phyloP scores from a whole-genome alignment of 2,329 filamentous ascomycete genomes.

The Rhinocladiella similis region DNA sequence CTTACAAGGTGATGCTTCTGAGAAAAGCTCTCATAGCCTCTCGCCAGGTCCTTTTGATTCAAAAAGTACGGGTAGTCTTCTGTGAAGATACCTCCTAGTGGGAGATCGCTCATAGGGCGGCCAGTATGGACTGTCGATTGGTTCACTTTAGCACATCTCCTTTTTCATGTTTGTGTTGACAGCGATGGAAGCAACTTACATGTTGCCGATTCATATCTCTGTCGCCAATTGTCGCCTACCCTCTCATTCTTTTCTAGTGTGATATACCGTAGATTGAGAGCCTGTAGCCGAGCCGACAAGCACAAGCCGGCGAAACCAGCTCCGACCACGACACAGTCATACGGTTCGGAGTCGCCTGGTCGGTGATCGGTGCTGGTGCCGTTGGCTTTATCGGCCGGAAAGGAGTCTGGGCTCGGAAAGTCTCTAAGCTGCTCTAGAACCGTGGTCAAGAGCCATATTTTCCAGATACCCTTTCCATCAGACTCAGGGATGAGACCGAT shows the following conservation, averaged over 20 bases:
- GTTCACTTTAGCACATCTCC: neutral
- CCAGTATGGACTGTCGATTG: neutral
- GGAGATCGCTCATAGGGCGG: neutral
- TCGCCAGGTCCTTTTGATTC: neutral
- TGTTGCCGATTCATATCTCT: neutral
- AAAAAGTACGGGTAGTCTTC: neutral
- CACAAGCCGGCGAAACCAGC: neutral
- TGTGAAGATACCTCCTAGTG: neutral
- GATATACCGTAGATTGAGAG: neutral
- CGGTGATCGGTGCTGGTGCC: neutral
- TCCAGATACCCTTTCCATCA: neutral
- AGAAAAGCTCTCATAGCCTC: neutral
- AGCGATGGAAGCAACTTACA: neutral
- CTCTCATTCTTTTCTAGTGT: neutral
- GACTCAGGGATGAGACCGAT: neutral
- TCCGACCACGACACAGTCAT: neutral
- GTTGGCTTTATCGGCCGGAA: neutral
- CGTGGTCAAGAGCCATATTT: neutral
- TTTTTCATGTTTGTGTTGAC: neutral
- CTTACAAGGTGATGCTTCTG: neutral
- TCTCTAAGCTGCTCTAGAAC: neutral
- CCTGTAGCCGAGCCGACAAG: neutral
- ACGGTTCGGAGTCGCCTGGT: neutral
- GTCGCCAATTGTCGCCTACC: neutral
- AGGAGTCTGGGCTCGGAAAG: neutral